Evolutionary conservation across 176 grass and related monocot species (phyloP).

Genomic region (Stipa capillata): DNA sequence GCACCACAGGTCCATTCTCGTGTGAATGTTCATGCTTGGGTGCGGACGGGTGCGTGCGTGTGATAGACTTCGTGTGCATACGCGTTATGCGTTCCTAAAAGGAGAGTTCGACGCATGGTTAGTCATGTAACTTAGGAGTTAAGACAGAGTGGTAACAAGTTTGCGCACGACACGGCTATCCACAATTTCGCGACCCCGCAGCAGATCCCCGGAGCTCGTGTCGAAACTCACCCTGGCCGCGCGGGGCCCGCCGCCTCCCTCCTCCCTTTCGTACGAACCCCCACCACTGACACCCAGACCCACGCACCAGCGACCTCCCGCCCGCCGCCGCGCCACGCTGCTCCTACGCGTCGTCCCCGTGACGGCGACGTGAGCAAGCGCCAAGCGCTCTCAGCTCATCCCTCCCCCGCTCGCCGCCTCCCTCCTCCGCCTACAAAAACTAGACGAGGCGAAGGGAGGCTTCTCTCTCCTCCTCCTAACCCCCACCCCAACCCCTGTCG

Average conservation of each 20-base stretch:
- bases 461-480: not conserved
- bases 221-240: not conserved
- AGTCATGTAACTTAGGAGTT: too few relatives aligned
- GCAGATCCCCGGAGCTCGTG: not conserved
- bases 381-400: not conserved
- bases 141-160: too few relatives aligned
- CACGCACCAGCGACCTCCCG: not conserved
- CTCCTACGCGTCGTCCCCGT: conserved; percentile 19
- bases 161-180: not conserved
- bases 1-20: too few relatives aligned
- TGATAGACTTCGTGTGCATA: too few relatives aligned
- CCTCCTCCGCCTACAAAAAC: not conserved
- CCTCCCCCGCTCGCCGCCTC: not conserved
- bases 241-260: not conserved
- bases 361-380: conserved; percentile 32
- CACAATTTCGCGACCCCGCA: not conserved
- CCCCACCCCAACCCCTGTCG: not conserved
- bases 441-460: not conserved
- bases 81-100: too few relatives aligned
- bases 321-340: conserved; percentile 27
- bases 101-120: too few relatives aligned
- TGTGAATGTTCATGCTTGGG: too few relatives aligned
- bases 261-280: not conserved
- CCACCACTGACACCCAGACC: not conserved
- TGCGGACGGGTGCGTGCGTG: too few relatives aligned